phyloP scores from a whole-genome alignment of 495 filamentous ascomycete genomes.

The Alectoria sarmentosa region DNA sequence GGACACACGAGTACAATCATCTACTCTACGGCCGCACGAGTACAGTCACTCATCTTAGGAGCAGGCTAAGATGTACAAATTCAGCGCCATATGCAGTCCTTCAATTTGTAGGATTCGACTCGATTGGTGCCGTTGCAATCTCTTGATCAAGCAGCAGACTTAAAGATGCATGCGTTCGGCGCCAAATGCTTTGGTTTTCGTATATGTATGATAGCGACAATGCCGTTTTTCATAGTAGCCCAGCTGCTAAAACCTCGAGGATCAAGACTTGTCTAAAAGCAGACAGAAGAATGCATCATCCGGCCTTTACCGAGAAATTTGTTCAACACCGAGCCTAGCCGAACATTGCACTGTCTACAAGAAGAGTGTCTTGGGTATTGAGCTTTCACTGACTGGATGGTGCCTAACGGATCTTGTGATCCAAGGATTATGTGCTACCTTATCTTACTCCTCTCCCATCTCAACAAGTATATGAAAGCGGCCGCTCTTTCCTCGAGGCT shows the following conservation, averaged over 20 bases:
- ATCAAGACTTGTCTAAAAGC: background rate
- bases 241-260: background rate
- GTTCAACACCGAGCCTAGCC: slow-evolving; percentile 1
- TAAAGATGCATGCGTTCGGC: background rate
- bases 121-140: background rate
- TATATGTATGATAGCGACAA: background rate
- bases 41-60: too few relatives aligned
- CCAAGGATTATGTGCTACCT: background rate
- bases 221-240: background rate
- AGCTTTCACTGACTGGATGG: background rate
- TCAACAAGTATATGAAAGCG: background rate
- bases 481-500: background rate
- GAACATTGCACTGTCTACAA: background rate
- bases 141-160: background rate
- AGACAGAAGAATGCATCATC: background rate
- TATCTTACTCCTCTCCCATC: background rate
- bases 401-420: background rate
- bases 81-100: background rate
- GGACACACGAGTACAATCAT: too few relatives aligned
- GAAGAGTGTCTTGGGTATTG: background rate
- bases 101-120: background rate
- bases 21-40: too few relatives aligned
- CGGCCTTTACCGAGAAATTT: slow-evolving; percentile 1
- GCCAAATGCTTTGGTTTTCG: background rate
- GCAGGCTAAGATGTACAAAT: background rate